Evolutionary conservation across 2,329 filamentous ascomycete genomes (phyloP).

Genomic region (Rosellinia necatrix): DNA sequence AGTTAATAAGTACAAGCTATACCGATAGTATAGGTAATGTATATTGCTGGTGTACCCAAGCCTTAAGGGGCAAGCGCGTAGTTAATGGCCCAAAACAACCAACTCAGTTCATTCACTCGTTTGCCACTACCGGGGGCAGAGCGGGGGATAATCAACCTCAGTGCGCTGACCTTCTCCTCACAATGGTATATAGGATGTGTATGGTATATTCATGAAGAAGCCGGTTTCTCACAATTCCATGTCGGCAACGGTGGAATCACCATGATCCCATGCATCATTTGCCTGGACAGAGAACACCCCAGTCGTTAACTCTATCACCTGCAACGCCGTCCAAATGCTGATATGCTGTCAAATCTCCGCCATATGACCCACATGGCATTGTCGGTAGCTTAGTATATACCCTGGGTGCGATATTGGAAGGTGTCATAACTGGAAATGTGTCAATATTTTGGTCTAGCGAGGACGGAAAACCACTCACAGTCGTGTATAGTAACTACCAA

Average conservation of each 20-base stretch:
- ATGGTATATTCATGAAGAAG: conserved; percentile 23
- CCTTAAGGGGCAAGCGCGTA: no score
- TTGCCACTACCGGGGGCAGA: no score
- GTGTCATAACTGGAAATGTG: conserved; percentile 69
- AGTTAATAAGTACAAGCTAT: no score
- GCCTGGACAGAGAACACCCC: conserved; percentile 34
- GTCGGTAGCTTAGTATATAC: conserved; percentile 68
- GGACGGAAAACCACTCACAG: conserved; percentile 58
- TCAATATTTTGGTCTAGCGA: conserved; percentile 3
- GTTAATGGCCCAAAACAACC: no score
- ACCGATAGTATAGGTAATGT: no score
- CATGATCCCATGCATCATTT: conserved; percentile 34
- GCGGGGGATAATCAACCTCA: no score
- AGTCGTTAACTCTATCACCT: conserved; percentile 37
- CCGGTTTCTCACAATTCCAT: conserved; percentile 30
- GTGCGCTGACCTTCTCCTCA: not conserved
- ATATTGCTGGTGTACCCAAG: no score
- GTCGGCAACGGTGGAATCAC: conserved; percentile 21
- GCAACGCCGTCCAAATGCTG: conserved; percentile 42
- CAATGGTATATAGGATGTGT: conserved; percentile 10
- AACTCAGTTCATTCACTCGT: no score
- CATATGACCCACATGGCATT: conserved; percentile 21
- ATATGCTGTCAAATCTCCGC: conserved; percentile 32
- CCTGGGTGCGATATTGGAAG: conserved; percentile 86
- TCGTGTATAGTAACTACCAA: conserved; percentile 86